Conservation (phyloP, 306 rosid genomes). For the Lathyrus tuberosus region DNA sequence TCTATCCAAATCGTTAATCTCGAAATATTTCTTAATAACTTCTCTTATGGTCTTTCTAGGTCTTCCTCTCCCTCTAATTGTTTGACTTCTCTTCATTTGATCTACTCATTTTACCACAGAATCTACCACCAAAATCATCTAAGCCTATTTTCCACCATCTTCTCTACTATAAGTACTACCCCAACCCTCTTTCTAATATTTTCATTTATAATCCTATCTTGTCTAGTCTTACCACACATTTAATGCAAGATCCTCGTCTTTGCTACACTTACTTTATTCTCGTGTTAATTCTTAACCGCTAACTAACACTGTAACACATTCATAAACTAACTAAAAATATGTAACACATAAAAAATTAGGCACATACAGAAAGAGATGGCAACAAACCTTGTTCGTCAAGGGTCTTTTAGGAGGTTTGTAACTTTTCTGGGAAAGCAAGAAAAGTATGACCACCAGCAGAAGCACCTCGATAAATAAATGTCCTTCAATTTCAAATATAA, state of each 20-base stretch:
- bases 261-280: too few relatives aligned
- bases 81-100: background rate
- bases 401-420: conserved; percentile 98
- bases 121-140: too few relatives aligned
- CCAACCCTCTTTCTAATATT: background rate
- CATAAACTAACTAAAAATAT: background rate
- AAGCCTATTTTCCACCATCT: too few relatives aligned
- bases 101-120: background rate
- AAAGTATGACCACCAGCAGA: conserved; percentile 78
- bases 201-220: background rate
- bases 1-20: background rate
- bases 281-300: too few relatives aligned
- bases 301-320: background rate
- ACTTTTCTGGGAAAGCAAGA: conserved; percentile 92
- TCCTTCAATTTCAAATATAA: conserved; percentile 70
- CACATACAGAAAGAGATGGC: background rate
- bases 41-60: background rate
- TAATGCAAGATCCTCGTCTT: too few relatives aligned
- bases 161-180: too few relatives aligned
- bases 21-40: background rate
- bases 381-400: conserved; percentile 78
- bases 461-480: conserved; percentile 84
- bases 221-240: background rate
- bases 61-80: background rate
- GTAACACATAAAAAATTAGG: background rate